Conservation (phyloP, 148 eudicot species). For the Camellia granthamiana region DNA sequence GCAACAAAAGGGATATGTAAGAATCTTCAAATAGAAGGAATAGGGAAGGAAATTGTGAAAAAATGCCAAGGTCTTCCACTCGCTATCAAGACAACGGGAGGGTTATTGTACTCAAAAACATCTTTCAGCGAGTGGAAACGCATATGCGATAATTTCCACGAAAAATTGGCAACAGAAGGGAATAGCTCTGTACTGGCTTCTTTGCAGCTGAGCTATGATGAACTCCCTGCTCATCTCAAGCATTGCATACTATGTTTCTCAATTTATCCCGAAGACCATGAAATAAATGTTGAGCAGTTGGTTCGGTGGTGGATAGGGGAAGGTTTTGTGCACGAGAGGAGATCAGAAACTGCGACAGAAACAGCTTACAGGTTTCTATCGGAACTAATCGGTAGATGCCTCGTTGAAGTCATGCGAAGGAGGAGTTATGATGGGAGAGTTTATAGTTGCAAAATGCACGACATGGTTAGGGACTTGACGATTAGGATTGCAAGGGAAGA, state of each 20-base stretch:
- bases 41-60: background rate
- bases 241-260: background rate
- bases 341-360: background rate
- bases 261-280: background rate
- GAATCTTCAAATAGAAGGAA: background rate
- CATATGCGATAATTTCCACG: background rate
- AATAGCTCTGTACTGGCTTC: background rate
- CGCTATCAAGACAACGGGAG: background rate
- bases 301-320: background rate
- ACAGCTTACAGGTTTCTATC: background rate
- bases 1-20: background rate
- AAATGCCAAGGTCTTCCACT: constrained; percentile 2
- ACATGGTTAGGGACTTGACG: background rate
- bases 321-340: background rate
- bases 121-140: background rate
- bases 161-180: background rate
- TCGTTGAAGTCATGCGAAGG: background rate
- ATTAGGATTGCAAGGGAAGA: background rate
- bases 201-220: constrained; percentile 7
- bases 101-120: background rate
- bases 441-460: background rate
- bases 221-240: background rate
- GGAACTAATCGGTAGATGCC: background rate
- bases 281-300: background rate
- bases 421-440: background rate